These are phyloP conservation scores for Cudoniella acicularis DNA, from an alignment of 495 filamentous ascomycete species.

Conservation along the genomic window DNA sequence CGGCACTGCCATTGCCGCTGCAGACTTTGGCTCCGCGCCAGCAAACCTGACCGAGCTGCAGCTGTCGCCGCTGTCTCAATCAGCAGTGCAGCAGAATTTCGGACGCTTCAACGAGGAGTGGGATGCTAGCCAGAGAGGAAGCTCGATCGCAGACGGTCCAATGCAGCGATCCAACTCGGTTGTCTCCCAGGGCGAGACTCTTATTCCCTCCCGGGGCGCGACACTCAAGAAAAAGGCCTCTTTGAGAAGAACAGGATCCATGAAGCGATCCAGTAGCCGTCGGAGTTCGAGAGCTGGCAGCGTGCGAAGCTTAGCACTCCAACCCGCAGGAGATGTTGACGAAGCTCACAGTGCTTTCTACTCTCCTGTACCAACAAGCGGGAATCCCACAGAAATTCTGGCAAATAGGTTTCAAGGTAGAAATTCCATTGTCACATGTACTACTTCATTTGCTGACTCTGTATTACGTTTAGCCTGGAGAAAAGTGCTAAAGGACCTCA, in stretches of 20 bases:
- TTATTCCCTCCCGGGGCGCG: constrained; percentile 63
- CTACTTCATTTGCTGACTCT: neutral
- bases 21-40: constrained; percentile 38
- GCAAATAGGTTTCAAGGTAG: constrained; percentile 87
- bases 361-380: constrained; percentile 82
- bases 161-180: constrained; percentile 49
- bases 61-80: no score
- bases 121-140: constrained; percentile 63
- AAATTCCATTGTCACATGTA: constrained; percentile 21
- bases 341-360: constrained; percentile 81
- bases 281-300: constrained; percentile 75
- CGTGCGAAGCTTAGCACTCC: constrained; percentile 68
- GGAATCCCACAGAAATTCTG: constrained; percentile 84
- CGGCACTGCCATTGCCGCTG: constrained; percentile 18
- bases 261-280: constrained; percentile 76
- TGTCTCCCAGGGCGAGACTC: constrained; percentile 37
- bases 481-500: constrained; percentile 91
- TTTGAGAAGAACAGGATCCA: constrained; percentile 63
- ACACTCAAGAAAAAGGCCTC: constrained; percentile 87
- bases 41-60: constrained; percentile 37
- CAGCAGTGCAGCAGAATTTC: constrained; percentile 26
- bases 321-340: constrained; percentile 56
- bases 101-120: constrained; percentile 68
- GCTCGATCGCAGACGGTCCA: constrained; percentile 55
- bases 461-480: constrained; percentile 67